A percentile compares a stretch with the other conserved stretches of the same genome.
phyloP scores from a whole-genome alignment of 2,329 filamentous ascomycete species.

The Curvularia sp. region DNA sequence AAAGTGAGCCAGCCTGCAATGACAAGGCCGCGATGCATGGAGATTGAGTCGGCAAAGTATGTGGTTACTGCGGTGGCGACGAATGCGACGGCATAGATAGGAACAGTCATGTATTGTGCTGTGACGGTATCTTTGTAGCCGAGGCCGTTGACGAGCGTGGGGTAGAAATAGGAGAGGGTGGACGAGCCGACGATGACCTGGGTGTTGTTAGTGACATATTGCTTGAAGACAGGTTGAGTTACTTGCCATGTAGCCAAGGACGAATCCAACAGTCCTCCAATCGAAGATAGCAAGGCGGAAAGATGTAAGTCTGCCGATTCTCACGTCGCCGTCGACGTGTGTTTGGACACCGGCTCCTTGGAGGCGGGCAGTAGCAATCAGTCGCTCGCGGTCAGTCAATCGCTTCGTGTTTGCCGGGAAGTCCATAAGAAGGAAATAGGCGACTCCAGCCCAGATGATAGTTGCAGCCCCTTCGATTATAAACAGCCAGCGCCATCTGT shows the following conservation, averaged over 20 bases:
- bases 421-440: conserved; percentile 58
- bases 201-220: conserved; percentile 9
- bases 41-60: conserved; percentile 57
- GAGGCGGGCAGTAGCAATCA: conserved; percentile 55
- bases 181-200: conserved; percentile 56
- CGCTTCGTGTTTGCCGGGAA: conserved; percentile 57
- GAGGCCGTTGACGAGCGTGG: conserved; percentile 60
- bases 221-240: conserved; percentile 26
- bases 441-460: conserved; percentile 53
- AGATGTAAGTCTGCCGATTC: conserved; percentile 50
- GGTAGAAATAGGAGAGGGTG: conserved; percentile 63
- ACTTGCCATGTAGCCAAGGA: conserved; percentile 58
- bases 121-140: conserved; percentile 55
- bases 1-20: conserved; percentile 58
- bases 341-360: conserved; percentile 53
- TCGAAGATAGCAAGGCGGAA: conserved; percentile 52
- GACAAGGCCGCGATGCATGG: conserved; percentile 57
- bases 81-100: conserved; percentile 63
- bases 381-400: conserved; percentile 52
- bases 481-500: conserved; percentile 61
- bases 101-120: conserved; percentile 61
- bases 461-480: conserved; percentile 50
- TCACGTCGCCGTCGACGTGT: conserved; percentile 37
- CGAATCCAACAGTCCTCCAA: conserved; percentile 58
- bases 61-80: conserved; percentile 57